phyloP scores from a whole-genome alignment of 345 rosid genomes.

The Anacardium occidentale region DNA sequence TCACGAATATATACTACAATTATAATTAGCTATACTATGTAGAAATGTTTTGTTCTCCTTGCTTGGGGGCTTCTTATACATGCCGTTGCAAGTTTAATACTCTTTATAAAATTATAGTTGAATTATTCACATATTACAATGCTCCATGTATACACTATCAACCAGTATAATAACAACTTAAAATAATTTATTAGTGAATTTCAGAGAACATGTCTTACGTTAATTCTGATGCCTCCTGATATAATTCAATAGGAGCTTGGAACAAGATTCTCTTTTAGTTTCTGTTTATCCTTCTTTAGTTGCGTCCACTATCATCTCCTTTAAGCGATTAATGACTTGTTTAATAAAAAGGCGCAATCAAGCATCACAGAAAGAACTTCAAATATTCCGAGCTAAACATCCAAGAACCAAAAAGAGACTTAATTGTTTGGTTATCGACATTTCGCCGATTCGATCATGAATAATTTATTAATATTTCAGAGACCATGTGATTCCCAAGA shows the following conservation, averaged over 20 bases:
- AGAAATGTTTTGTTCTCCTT: no score
- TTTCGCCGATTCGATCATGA: neutral
- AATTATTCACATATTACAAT: no score
- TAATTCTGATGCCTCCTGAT: neutral
- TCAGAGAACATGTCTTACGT: no score
- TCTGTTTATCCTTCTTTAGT: neutral
- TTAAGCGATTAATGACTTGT: slow-evolving; percentile 4
- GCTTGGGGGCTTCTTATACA: no score
- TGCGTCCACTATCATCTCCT: neutral
- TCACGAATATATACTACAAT: no score
- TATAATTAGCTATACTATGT: no score
- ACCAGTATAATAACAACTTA: no score
- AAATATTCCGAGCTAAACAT: neutral
- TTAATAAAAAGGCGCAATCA: slow-evolving; percentile 6
- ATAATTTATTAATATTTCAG: no score
- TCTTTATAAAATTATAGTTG: no score
- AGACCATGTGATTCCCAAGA: neutral
- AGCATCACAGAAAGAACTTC: slow-evolving; percentile 2
- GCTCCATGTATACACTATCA: no score
- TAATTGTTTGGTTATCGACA: slow-evolving; percentile 1
- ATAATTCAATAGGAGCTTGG: neutral
- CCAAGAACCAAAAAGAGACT: neutral
- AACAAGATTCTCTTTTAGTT: slow-evolving; percentile 3
- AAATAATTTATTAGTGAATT: no score
- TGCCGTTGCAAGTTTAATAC: no score